phyloP scores from a whole-genome alignment of 2,329 filamentous ascomycete species.

The Stemphylium beticola region DNA sequence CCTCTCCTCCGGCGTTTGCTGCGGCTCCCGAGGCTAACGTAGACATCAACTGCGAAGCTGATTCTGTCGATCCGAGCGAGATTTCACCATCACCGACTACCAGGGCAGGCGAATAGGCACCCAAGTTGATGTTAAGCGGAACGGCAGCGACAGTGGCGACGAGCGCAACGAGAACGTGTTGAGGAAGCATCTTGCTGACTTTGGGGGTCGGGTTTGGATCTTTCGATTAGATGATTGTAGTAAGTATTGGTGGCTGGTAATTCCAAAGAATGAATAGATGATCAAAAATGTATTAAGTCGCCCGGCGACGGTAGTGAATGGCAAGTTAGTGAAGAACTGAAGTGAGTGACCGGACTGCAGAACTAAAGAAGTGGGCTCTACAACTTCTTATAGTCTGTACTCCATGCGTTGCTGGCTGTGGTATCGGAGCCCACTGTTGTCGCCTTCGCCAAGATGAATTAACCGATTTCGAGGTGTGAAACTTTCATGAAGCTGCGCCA shows the following conservation, averaged over 20 bases:
- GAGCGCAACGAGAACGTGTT: constrained; percentile 46
- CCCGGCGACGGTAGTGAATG: constrained; percentile 42
- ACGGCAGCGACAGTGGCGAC: constrained; percentile 48
- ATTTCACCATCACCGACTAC: constrained; percentile 63
- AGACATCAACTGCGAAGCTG: constrained; percentile 53
- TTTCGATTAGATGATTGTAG: constrained; percentile 21
- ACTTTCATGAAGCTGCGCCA: constrained; percentile 49
- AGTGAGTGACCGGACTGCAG: constrained; percentile 48
- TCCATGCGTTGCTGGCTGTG: constrained; percentile 13
- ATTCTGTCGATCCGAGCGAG: constrained; percentile 53
- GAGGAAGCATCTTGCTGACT: constrained; percentile 47
- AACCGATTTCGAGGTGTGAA: constrained; percentile 45
- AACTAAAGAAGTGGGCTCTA: constrained; percentile 34
- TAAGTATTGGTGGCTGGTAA: constrained; percentile 1
- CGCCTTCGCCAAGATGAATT: constrained; percentile 40
- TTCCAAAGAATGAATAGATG: constrained; percentile 15
- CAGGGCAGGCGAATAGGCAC: constrained; percentile 59
- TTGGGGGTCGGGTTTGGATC: constrained; percentile 15
- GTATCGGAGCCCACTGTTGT: constrained; percentile 16
- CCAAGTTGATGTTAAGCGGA: constrained; percentile 61
- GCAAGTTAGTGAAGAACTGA: constrained; percentile 38
- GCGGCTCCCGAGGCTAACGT: constrained; percentile 53
- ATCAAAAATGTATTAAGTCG: constrained; percentile 32
- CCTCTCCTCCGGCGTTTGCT: constrained; percentile 25
- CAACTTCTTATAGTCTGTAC: constrained; percentile 36